Evolutionary conservation across 345 rosid species (phyloP), one percentile per base, ranked within the genome.

Genomic region (Citrus unshiu): DNA sequence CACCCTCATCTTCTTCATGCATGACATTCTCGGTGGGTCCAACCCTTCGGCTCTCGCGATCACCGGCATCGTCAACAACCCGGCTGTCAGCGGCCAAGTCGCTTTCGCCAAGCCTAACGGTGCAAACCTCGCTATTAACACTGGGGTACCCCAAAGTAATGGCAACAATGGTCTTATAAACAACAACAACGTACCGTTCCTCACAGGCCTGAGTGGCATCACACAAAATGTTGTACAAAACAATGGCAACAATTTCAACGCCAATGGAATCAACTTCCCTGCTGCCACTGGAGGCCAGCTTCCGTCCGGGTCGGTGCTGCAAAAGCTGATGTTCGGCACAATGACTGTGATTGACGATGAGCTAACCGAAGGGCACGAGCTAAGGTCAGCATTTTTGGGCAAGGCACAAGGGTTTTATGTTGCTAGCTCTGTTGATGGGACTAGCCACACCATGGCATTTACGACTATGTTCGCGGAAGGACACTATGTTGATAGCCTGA

Each of bases 171-270:
- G 87, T 22, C 73, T 79, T 18, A 30, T 80, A 24, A 85, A 82
- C 70, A 85, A 82, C n/a, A 80, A 85, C 68, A 85, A 85, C 78
- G n/a, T 83, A 2, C 88, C 88, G 14, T 85, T 85, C 77, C 84
- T 85, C 9, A 80, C 81, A 5, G 88, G 88, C 70, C 77, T 85
- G 0, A 76, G 85, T 5, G 88, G 88, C 22, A 68, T 74, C 12
- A 72, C 80, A 4, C 72, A 78, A 30, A 80, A 78, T 60, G 83
- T 77, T 19, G 19, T 35, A 4, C 81, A 78, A 39, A 80, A 72
- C 85, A 82, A 72, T 29, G 79, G 81, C 14, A 80, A 74, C 65
- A 72, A 59, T 63, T 16, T 37, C 37, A 49, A 60, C 70, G 68
- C 68, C 37, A 62, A 62, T 24, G 78, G 75, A 9, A 13, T 74